Evolutionary conservation across 140 eudicot species (phyloP).

Genomic region (Stevia rebaudiana): DNA sequence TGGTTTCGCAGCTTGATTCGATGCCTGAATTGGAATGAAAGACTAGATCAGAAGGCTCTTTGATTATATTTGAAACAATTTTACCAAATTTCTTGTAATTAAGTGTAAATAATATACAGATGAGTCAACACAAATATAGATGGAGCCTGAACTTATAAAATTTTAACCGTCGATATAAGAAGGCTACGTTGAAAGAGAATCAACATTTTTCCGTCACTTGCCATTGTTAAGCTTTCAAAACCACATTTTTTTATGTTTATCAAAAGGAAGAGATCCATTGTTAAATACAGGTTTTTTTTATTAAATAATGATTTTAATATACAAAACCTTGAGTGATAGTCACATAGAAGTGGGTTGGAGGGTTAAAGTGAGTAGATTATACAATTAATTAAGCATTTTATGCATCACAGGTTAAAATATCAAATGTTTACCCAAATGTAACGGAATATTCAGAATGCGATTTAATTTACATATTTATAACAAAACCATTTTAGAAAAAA

Average conservation of each 20-base stretch:
- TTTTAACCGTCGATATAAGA: neutral
- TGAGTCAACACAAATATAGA: conserved; percentile 13
- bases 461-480: neutral
- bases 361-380: too few species aligned
- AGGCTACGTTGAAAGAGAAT: neutral
- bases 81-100: conserved; percentile 34
- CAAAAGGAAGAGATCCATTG: neutral
- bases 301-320: too few species aligned
- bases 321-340: too few species aligned
- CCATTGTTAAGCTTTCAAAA: neutral
- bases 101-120: conserved; percentile 37
- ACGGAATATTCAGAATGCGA: neutral
- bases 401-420: too few species aligned
- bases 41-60: conserved; percentile 94
- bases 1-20: conserved; percentile 97
- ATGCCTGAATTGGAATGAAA: conserved; percentile 95
- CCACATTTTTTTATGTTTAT: neutral
- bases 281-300: too few species aligned
- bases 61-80: conserved; percentile 21
- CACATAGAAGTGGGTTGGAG: too few species aligned
- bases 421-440: too few species aligned
- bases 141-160: conserved; percentile 3
- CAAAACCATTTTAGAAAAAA: neutral
- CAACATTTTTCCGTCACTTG: neutral
- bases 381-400: too few species aligned